A percentile compares a stretch with the other conserved stretches of the same genome.
These are phyloP conservation scores for Aspergillus ochraceus DNA, from an alignment of 2,329 filamentous ascomycete species.

Conservation along the genomic window DNA sequence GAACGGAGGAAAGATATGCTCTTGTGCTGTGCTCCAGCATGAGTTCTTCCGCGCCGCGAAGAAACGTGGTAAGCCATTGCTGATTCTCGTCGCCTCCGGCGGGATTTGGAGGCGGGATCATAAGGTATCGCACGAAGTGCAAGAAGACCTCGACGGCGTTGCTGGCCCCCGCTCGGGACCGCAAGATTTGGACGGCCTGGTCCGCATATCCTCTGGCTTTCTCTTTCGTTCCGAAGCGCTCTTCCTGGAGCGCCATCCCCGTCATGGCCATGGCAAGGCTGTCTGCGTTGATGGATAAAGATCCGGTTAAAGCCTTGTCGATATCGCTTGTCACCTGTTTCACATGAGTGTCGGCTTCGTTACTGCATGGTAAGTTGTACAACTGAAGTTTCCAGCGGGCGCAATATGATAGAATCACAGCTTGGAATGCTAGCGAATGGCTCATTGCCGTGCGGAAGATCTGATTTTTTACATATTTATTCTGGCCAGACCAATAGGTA, in stretches of 20 bases:
- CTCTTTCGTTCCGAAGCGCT: slow-evolving; percentile 36
- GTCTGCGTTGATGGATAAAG: slow-evolving; percentile 26
- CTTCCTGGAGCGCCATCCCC: slow-evolving; percentile 40
- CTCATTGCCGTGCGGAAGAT: slow-evolving; percentile 36
- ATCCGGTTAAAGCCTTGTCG: slow-evolving; percentile 24
- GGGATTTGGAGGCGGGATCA: slow-evolving; percentile 25
- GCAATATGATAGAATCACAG: slow-evolving; percentile 38
- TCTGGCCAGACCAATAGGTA: slow-evolving; percentile 45
- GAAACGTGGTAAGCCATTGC: slow-evolving; percentile 34
- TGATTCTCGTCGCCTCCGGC: slow-evolving; percentile 20
- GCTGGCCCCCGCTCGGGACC: slow-evolving; percentile 27
- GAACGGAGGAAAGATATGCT: slow-evolving; percentile 28
- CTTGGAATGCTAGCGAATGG: slow-evolving; percentile 38
- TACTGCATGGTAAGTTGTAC: slow-evolving; percentile 21
- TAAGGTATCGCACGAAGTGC: slow-evolving; percentile 36
- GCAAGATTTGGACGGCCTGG: slow-evolving; percentile 33
- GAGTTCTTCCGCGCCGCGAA: slow-evolving; percentile 36
- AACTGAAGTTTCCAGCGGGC: slow-evolving; percentile 38
- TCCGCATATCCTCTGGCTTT: slow-evolving; percentile 29
- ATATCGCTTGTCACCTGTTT: slow-evolving; percentile 28
- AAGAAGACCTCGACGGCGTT: slow-evolving; percentile 29
- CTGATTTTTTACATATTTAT: slow-evolving; percentile 36
- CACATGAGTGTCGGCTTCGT: slow-evolving; percentile 31
- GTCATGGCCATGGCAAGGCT: slow-evolving; percentile 34
- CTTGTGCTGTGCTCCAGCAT: slow-evolving; percentile 30